phyloP scores from a whole-genome alignment of 1,139 yeast species.

The Tardiomyces digboiensis region DNA sequence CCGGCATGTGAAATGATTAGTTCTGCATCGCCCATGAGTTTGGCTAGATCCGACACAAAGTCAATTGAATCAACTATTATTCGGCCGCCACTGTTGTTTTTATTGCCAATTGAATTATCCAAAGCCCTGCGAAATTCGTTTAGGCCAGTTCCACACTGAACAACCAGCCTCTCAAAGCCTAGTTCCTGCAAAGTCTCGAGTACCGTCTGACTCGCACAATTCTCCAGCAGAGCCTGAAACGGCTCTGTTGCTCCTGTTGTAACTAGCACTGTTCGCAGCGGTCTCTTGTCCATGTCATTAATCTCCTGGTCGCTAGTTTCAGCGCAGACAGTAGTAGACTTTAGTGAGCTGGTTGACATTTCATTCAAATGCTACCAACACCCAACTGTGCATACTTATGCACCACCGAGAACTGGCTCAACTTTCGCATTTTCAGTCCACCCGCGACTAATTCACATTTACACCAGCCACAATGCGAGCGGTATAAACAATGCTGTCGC shows the following conservation, averaged over 20 bases:
- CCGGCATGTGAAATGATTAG: constrained; percentile 83
- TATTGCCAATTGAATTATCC: constrained; percentile 14
- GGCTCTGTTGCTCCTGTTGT: constrained; percentile 89
- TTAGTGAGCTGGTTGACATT: too few relatives aligned
- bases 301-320: too few relatives aligned
- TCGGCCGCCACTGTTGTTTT: constrained; percentile 21
- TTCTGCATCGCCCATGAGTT: constrained; percentile 34
- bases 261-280: constrained; percentile 36
- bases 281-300: too few relatives aligned
- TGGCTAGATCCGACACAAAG: constrained; percentile 34
- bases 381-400: too few relatives aligned
- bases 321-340: too few relatives aligned
- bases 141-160: constrained; percentile 42
- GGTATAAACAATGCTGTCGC: too few relatives aligned
- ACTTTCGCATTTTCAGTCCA: too few relatives aligned
- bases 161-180: constrained; percentile 28
- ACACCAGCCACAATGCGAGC: too few relatives aligned
- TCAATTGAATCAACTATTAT: constrained; percentile 27
- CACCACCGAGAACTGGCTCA: too few relatives aligned
- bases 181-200: constrained; percentile 16
- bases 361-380: too few relatives aligned
- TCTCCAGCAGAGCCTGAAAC: constrained; percentile 44
- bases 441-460: too few relatives aligned
- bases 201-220: constrained; percentile 31
- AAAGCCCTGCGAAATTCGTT: constrained; percentile 24